These are phyloP conservation scores for Aspergillus tubingensis DNA, from an alignment of 2,329 filamentous ascomycete species.

Conservation along the genomic window DNA sequence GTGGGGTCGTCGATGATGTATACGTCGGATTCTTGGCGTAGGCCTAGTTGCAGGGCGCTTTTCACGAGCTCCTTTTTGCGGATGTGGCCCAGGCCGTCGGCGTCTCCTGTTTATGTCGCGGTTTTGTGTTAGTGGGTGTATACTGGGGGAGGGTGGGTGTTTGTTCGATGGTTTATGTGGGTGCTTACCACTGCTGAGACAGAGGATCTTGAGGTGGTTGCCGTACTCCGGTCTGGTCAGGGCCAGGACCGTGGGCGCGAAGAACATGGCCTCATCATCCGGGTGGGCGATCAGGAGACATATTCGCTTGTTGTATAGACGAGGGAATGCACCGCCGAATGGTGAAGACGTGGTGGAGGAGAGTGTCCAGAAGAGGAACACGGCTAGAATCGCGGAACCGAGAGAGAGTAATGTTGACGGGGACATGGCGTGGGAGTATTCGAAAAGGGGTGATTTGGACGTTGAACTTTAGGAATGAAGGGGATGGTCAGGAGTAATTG, in stretches of 20 bases:
- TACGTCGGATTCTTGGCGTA: constrained; percentile 74
- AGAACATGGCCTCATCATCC: constrained; percentile 99
- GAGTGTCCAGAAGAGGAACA: constrained; percentile 48
- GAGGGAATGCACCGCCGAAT: constrained; percentile 53
- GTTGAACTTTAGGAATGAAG: too few relatives aligned
- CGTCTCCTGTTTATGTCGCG: constrained; percentile 62
- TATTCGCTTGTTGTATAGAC: constrained; percentile 78
- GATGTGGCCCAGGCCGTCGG: constrained; percentile 80
- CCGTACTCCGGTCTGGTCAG: constrained; percentile 76
- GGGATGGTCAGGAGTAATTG: neutral
- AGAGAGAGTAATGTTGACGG: constrained; percentile 29
- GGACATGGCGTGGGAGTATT: constrained; percentile 14
- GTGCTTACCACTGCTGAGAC: constrained; percentile 74
- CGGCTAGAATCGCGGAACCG: constrained; percentile 40
- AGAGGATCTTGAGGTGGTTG: constrained; percentile 93
- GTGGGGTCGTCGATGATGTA: constrained; percentile 79
- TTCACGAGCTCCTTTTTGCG: constrained; percentile 81
- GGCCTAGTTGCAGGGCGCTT: constrained; percentile 74
- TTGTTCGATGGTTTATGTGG: too few relatives aligned
- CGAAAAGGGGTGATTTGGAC: too few relatives aligned
- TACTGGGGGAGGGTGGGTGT: neutral
- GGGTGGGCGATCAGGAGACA: constrained; percentile 94
- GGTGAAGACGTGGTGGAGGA: constrained; percentile 44
- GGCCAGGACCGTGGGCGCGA: constrained; percentile 83
- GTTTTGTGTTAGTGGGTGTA: constrained; percentile 7